Evolutionary conservation across 345 rosid species (phyloP).

Genomic region (Gossypium bickii): DNA sequence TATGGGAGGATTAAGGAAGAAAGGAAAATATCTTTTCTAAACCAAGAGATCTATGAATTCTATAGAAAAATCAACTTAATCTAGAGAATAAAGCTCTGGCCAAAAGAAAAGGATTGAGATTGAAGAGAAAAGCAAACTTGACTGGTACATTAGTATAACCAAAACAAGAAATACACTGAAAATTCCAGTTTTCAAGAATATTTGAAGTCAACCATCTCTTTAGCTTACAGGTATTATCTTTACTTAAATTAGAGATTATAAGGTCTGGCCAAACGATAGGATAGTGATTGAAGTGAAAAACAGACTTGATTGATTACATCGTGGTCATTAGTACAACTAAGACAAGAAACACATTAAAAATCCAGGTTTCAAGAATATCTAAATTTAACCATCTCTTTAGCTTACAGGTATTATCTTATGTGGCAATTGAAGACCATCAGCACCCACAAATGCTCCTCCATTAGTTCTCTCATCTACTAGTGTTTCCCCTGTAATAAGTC

Average conservation of each 20-base stretch:
- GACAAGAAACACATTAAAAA: constrained; percentile 12
- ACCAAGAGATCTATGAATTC: not conserved
- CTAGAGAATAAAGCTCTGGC: not conserved
- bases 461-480: constrained; percentile 77
- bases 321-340: not conserved
- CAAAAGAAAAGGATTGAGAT: not conserved
- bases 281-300: not conserved
- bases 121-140: not conserved
- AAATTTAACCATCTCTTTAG: not conserved
- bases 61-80: not conserved
- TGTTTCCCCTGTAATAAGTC: constrained; percentile 66
- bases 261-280: not conserved
- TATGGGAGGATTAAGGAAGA: not conserved
- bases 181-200: constrained; percentile 9
- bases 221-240: constrained; percentile 81
- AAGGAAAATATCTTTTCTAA: not conserved
- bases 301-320: not conserved
- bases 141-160: not conserved
- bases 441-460: constrained; percentile 77
- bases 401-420: constrained; percentile 89
- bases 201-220: not conserved
- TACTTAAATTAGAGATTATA: not conserved
- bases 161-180: constrained; percentile 14
- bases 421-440: constrained; percentile 81
- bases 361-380: constrained; percentile 6